Evolutionary conservation across 148 eudicot genomes (phyloP), one percentile per base, ranked within the genome.

Genomic region (Spergularia bocconei): DNA sequence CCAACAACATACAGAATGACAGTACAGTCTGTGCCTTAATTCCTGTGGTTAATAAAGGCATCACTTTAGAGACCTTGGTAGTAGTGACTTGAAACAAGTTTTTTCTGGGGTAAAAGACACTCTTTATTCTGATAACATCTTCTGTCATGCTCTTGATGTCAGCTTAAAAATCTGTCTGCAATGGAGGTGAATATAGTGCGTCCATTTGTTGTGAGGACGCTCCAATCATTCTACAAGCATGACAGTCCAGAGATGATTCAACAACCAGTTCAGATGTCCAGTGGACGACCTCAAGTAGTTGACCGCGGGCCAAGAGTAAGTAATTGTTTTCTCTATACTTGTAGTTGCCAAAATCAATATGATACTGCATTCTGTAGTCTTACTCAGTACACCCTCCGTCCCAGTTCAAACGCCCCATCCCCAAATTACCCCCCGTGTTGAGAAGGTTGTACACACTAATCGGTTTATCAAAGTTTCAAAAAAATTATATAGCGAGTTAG

Each of bases 101-200:
- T 12, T 33, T 8, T 14, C 13, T 12, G 13, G 20, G 13, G 25
- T 11, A 0, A 38, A 13, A n/a, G 7, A 5, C 53, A 70, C 52
- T 29, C 48, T 17, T 17, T 23, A 23, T 69, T 36, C 63, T 55
- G 11, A 70, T 69, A 48, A 12, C 36, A 11, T 20, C 15, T 59
- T 61, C 1, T 62, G 33, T 44, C 15, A 44, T 62, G 50, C 64
- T 70, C 71, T 67, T 81, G 78, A 71, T 29, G 67, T 57, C 88
- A 90, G 97, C 87, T 91, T 50, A 87, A 86, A 86, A 85, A 94
- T 80, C 85, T 94, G 25, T 88, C 98, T 68, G 97, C 97, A 57
- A 94, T 94, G 98, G 98, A 91, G 85, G 98, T 91, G 84, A 94
- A 94, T 77, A 85, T 90, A 79, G 91, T 91, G 70, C 89, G 98